Base-by-base conservation (phyloP, 805 yeast species). In the Barnettozyma californica region DNA sequence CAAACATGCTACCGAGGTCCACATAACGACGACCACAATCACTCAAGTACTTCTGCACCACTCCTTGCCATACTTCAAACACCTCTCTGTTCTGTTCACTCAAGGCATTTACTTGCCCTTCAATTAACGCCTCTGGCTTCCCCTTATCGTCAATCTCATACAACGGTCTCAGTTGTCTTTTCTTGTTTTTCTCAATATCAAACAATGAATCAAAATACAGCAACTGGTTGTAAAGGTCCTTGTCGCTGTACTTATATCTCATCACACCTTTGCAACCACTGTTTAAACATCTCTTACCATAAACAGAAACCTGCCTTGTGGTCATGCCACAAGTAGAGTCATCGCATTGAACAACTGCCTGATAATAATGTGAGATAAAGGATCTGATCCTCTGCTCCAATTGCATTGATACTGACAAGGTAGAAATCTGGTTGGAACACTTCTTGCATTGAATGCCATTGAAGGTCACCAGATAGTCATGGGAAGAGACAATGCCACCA, bases 21-120 rank as follows among this genome's bases (percentile, higher is more conserved):
- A 91, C 97, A 65, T 81, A 90, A 44, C 97, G 75, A 56, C 97
- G 82, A 5, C 96, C 97, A 68, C 92, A 86, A 53, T 86, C 86
- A 45, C 73, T 73, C 55, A 92, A 67, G 58, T 91, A 92, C 65
- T 81, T 82, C 54, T 80, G 77, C 0, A 86, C 86, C 2, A 88
- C 83, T 10, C 71, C 69, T 42, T 76, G 72, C 53, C 79, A 77
- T 6, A 67, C 57, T 16, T 65, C 76, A 58, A 90, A 84, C 19
- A 77, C 58, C 11, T 69, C 80, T 45, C 90, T 71, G 61, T 89
- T 91, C 59, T 86, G 95, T 62, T 86, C 96, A 1, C 86, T 83
- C 38, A 88, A 68, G 0, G 91, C 95, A 49, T 77, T 81, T 11
- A 85, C 64, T 52, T 85, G 84, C 2, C 84, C 83, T 5, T 70